A percentile compares a stretch with the other conserved stretches of the same genome.
Conservation (phyloP, 225 moss, liverwort and hornwort species). For the Pleurozium schreberi region DNA sequence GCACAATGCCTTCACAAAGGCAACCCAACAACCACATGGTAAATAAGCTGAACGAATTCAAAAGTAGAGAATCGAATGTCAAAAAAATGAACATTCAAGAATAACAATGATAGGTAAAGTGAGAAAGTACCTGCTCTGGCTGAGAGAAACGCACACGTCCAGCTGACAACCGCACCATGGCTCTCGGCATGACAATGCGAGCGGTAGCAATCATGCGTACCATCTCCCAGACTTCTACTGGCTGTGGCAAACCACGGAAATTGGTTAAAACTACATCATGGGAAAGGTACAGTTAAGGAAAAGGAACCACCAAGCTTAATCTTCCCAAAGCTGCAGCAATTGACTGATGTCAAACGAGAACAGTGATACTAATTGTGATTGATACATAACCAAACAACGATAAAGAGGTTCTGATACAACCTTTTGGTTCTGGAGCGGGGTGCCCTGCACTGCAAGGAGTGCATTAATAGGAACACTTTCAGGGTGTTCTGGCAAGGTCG, state of each 20-base stretch:
- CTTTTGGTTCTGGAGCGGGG: slow-evolving; percentile 83
- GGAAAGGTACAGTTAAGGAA: not conserved
- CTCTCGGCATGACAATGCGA: slow-evolving; percentile 86
- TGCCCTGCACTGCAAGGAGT: slow-evolving; percentile 87
- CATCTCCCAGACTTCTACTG: slow-evolving; percentile 99
- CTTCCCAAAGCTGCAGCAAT: not conserved
- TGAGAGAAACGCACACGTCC: slow-evolving; percentile 92
- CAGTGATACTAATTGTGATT: not conserved
- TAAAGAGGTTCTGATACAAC: slow-evolving; percentile 2
- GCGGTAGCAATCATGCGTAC: slow-evolving; percentile 91
- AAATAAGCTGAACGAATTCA: not conserved
- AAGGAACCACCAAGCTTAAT: not conserved
- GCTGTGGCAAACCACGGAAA: slow-evolving; percentile 26
- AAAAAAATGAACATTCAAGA: not conserved
- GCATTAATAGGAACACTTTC: slow-evolving; percentile 98
- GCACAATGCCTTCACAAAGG: slow-evolving; percentile 53
- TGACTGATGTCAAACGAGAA: not conserved
- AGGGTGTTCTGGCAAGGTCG: slow-evolving; percentile 96
- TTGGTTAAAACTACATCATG: not conserved
- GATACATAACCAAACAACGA: not conserved
- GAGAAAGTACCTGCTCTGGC: slow-evolving; percentile 62
- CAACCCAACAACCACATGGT: not conserved
- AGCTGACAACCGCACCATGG: slow-evolving; percentile 96
- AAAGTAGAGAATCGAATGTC: not conserved
- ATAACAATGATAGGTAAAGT: not conserved